Evolutionary conservation across 495 filamentous ascomycete genomes (phyloP), one percentile per base, ranked within the genome.

Genomic region (Talaromyces nanjingensis): DNA sequence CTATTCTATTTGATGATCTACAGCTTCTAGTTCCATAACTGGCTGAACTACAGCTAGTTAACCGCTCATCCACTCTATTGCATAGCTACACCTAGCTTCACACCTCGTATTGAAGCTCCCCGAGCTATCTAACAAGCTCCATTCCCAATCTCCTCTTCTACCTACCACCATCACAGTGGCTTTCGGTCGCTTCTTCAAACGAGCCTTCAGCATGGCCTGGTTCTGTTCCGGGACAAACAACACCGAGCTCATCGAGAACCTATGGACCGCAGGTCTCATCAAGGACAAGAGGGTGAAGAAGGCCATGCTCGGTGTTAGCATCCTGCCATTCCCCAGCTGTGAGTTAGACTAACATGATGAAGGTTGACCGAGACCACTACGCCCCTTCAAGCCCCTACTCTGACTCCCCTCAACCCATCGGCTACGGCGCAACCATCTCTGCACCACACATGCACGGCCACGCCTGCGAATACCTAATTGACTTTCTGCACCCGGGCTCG

Each of bases 401-500:
- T 60, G 94, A 98, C 81, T 90, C 87, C 25, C 94, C 94, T 8
- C 93, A 98, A 74, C 70, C 84, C 63, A 98, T 98, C 76, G 93
- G 96, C 60, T 85, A 90, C 73, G 67, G 73, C 16, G 94, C 94
- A 60, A 98, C 96, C 60, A 98, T 98, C 68, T 93, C 89, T 31
- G 94, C 94, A 22, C 94, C 94, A 18, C 94, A 98, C 81, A 98
- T 98, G 91, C 94, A 98, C 77, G 93, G 91, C 71, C 81, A 86
- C 37, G 89, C 89, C 37, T 81, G 84, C 59, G 87, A 91, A 73
- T 81, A 85, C 27, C 80, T 91, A 1, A 81, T 91, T 16, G 84
- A 83, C 54, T 87, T 74, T 74, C 82, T 88, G 22, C 64, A 76
- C 47, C 77, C 79, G 0, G 79, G 77, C 25, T 73, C 82, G 2